phyloP scores from a whole-genome alignment of 2,329 filamentous ascomycete genomes.

The Aspergillus cejpii region DNA sequence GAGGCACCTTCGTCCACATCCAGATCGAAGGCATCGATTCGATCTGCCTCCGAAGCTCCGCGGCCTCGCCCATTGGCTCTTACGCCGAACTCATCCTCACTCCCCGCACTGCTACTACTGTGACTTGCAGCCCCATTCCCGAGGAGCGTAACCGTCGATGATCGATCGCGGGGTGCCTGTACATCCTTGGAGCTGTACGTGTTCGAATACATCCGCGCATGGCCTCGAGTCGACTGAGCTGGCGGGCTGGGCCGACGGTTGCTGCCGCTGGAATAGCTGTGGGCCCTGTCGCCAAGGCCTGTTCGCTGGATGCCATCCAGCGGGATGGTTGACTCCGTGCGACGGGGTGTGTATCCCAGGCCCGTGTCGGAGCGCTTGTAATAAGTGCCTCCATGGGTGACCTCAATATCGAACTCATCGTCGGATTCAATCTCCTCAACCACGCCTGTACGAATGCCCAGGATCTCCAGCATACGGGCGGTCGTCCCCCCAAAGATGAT shows the following conservation, averaged over 20 bases:
- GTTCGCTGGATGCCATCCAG: conserved; percentile 44
- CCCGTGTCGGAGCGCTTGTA: conserved; percentile 71
- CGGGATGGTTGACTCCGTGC: conserved; percentile 53
- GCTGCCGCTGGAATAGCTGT: conserved; percentile 55
- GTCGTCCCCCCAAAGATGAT: conserved; percentile 99
- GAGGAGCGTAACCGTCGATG: conserved; percentile 49
- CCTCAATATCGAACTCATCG: conserved; percentile 96
- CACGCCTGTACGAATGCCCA: conserved; percentile 92
- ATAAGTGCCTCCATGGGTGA: conserved; percentile 63
- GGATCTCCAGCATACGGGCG: conserved; percentile 92
- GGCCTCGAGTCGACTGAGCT: conserved; percentile 34
- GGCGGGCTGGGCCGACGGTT: conserved; percentile 48
- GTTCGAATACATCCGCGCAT: conserved; percentile 47
- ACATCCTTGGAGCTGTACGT: conserved; percentile 43
- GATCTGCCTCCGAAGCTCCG: conserved; percentile 21
- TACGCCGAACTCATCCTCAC: conserved; percentile 48
- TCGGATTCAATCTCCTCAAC: conserved; percentile 96
- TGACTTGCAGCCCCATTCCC: conserved; percentile 33
- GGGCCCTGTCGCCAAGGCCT: conserved; percentile 25
- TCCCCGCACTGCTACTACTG: conserved; percentile 40
- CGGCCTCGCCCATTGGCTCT: conserved; percentile 34
- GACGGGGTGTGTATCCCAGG: conserved; percentile 69
- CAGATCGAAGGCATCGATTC: conserved; percentile 34
- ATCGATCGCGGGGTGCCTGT: conserved; percentile 39
- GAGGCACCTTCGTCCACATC: conserved; percentile 37